A percentile compares a stretch with the other conserved stretches of the same genome.
Conservation (phyloP, 768 basidiomycete species). For the Chlorophyllum brunneum region DNA sequence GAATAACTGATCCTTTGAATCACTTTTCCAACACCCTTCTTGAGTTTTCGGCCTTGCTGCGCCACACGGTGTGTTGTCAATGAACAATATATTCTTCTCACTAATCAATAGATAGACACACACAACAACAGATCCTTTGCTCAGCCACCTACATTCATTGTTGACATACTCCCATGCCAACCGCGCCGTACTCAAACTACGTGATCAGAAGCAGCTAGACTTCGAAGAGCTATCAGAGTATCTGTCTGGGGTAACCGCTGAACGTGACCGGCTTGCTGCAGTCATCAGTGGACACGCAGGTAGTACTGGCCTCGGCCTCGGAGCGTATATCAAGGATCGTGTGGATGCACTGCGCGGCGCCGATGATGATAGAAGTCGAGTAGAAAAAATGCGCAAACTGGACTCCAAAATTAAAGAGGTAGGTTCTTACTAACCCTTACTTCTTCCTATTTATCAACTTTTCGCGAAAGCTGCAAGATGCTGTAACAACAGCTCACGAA, state of each 20-base stretch:
- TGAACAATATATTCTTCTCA: background rate
- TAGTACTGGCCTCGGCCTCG: constrained; percentile 77
- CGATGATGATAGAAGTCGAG: constrained; percentile 89
- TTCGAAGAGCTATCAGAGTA: constrained; percentile 97
- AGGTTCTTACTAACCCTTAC: constrained; percentile 14
- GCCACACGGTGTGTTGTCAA: constrained; percentile 64
- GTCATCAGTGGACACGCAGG: constrained; percentile 87
- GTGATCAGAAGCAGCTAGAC: constrained; percentile 98
- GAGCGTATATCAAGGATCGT: constrained; percentile 87
- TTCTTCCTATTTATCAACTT: constrained; percentile 10
- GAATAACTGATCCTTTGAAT: constrained; percentile 96
- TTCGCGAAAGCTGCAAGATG: constrained; percentile 79
- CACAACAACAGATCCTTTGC: constrained; percentile 88
- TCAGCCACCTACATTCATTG: constrained; percentile 85
- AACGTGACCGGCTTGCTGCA: constrained; percentile 89
- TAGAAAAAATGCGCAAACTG: constrained; percentile 90
- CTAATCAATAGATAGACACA: constrained; percentile 53
- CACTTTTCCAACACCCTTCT: constrained; percentile 95
- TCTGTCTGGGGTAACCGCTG: constrained; percentile 85
- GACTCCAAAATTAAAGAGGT: constrained; percentile 97
- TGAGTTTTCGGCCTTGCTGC: constrained; percentile 87
- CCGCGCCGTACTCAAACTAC: constrained; percentile 87
- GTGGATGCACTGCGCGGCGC: constrained; percentile 90
- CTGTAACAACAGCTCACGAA: constrained; percentile 91
- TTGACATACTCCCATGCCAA: constrained; percentile 94